Evolutionary conservation across 345 rosid genomes (phyloP).

Genomic region (Citrus hindsii): DNA sequence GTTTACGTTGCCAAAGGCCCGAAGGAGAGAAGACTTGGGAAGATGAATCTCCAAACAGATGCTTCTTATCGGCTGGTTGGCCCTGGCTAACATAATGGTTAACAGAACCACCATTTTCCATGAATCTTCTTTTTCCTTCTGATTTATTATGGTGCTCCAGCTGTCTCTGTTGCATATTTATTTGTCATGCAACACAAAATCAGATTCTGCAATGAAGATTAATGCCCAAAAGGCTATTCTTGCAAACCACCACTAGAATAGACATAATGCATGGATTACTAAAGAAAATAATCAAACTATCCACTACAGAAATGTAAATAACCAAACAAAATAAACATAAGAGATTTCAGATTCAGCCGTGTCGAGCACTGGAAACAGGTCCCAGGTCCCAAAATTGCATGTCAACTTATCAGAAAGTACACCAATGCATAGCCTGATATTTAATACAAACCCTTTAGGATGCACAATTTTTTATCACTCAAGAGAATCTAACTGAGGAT

Average conservation of each 20-base stretch:
- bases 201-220: neutral
- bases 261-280: neutral
- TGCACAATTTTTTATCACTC: neutral
- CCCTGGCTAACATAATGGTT: conserved; percentile 29
- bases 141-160: conserved; percentile 31
- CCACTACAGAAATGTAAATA: neutral
- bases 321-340: too few relatives aligned
- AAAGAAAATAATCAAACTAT: neutral
- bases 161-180: conserved; percentile 39
- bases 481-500: neutral
- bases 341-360: neutral
- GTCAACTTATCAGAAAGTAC: neutral
- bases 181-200: conserved; percentile 36
- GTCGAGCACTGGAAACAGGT: neutral
- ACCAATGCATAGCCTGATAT: neutral
- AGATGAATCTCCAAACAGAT: conserved; percentile 24
- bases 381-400: neutral
- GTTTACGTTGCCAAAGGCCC: conserved; percentile 21
- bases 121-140: conserved; percentile 38
- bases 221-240: neutral
- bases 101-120: conserved; percentile 43
- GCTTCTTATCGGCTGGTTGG: conserved; percentile 30
- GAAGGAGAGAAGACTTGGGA: conserved; percentile 27
- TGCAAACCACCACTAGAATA: neutral
- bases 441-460: neutral